Conservation (phyloP, 495 filamentous ascomycete genomes). For the Penicillium alfredii region DNA sequence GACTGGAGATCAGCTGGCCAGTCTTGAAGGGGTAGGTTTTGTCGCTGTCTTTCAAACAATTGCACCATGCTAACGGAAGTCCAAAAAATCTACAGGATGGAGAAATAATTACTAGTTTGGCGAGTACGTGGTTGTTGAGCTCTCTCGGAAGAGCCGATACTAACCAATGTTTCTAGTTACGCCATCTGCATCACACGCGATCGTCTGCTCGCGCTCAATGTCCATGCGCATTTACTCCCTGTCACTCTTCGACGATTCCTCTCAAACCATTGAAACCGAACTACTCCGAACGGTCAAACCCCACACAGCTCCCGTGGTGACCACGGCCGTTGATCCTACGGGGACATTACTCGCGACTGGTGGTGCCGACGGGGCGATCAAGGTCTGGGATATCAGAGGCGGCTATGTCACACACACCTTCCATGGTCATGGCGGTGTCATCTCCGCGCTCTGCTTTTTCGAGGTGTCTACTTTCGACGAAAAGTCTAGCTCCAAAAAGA, state of each 20-base stretch:
- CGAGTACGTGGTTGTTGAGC: slow-evolving; percentile 47
- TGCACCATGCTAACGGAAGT: slow-evolving; percentile 13
- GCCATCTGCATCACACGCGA: slow-evolving; percentile 76
- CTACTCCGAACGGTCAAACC: slow-evolving; percentile 79
- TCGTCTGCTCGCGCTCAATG: slow-evolving; percentile 86
- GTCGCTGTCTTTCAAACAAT: background rate
- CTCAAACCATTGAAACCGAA: slow-evolving; percentile 52
- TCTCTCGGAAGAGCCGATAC: slow-evolving; percentile 1
- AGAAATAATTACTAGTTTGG: slow-evolving; percentile 80
- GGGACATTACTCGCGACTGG: slow-evolving; percentile 89
- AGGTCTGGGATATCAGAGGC: slow-evolving; percentile 91
- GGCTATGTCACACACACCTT: slow-evolving; percentile 95
- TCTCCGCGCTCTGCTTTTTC: slow-evolving; percentile 91
- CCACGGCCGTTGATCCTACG: slow-evolving; percentile 73
- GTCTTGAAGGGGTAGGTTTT: slow-evolving; percentile 76
- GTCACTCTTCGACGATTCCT: slow-evolving; percentile 45
- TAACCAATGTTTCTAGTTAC: slow-evolving; percentile 54
- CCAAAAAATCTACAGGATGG: slow-evolving; percentile 63
- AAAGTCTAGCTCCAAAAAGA: slow-evolving; percentile 25
- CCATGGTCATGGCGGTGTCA: slow-evolving; percentile 80
- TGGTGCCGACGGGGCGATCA: slow-evolving; percentile 83
- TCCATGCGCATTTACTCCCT: slow-evolving; percentile 89
- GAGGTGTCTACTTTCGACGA: slow-evolving; percentile 47
- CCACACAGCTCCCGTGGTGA: slow-evolving; percentile 83
- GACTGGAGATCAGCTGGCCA: slow-evolving; percentile 74